Base-by-base conservation (phyloP, 257 asterid genomes). In the Thymus quinquecostatus region DNA sequence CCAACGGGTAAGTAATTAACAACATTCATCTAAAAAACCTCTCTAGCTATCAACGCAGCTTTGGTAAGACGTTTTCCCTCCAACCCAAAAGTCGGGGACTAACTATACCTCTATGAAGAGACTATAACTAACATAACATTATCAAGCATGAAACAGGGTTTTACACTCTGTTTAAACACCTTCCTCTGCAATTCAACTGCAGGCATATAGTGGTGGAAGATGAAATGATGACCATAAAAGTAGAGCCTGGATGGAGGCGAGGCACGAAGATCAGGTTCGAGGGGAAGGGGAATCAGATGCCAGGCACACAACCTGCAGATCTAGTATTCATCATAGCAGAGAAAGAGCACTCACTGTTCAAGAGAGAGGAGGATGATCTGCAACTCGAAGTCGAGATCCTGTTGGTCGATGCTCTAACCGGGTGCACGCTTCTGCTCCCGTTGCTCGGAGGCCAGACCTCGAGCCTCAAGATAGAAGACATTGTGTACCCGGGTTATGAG, bases 221-320 rank as follows among this genome's bases (percentile, higher is more conserved):
- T 12, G 91, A 92, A 61, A 72, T 73, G 51, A 76, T 89, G 14
- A 86, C 88, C 1, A 88, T 89, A 61, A 88, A 88, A 78, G 92
- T 89, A 62, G 75, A 85, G 67, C 92, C 95, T 0, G 98, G 96
- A 13, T 89, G 92, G 96, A 84, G 70, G 43, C 84, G 74, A 78
- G 96, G 92, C 0, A 88, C 96, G 8, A 83, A 62, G 78, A 86
- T 89, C 10, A 85, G 91, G 11, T 92, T 92, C 67, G 95, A 89
- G 72, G 89, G 85, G 8, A 86, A 75, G 83, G 95, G 94, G 30
- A 70, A 85, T 27, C 87, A 90, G 75, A 77, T 73, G 41, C 82
- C 79, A 0, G 92, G 89, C 1, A 65, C 78, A 5, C 53, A 66
- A 8, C 82, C 85, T 7, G 88, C 79, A 43, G 96, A 87, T 41